Percentiles rank a stretch among this genome's conserved stretches.
These are phyloP conservation scores for Erucastrum elatum DNA, from an alignment of 345 rosid species.

Conservation along the genomic window DNA sequence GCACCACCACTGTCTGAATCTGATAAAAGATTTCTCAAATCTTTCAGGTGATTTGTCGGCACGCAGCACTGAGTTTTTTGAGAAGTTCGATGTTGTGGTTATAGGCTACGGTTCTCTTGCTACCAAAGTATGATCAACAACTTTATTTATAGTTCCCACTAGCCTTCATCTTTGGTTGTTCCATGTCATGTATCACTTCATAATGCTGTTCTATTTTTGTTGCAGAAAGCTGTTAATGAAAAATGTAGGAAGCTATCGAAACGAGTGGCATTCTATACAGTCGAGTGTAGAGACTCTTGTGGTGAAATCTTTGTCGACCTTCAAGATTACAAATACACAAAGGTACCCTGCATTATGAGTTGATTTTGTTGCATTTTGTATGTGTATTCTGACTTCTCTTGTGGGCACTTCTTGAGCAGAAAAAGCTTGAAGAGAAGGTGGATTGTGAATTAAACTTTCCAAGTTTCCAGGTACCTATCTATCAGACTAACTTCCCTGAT, in stretches of 20 bases:
- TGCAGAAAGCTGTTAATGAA: conserved; percentile 76
- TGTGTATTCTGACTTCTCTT: not conserved
- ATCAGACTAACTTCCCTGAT: not conserved
- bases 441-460: conserved; percentile 65
- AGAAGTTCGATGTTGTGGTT: conserved; percentile 78
- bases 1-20: not conserved
- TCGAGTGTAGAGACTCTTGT: conserved; percentile 80
- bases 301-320: conserved; percentile 93
- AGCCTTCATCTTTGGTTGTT: no score
- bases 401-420: conserved; percentile 43
- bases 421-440: conserved; percentile 58
- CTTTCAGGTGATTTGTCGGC: conserved; percentile 72
- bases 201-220: not conserved
- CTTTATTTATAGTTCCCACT: no score
- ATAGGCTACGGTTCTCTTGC: conserved; percentile 61
- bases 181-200: no score
- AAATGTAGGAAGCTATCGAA: conserved; percentile 74
- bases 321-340: conserved; percentile 59
- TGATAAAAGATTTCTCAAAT: no score
- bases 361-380: not conserved
- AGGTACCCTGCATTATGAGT: conserved; percentile 37
- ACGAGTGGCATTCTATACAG: conserved; percentile 77
- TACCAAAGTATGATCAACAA: not conserved
- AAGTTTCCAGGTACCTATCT: conserved; percentile 73
- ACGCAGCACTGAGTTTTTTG: conserved; percentile 56